Evolutionary conservation across 2,329 filamentous ascomycete species (phyloP).

Genomic region (Ceratocystiopsis minuta): DNA sequence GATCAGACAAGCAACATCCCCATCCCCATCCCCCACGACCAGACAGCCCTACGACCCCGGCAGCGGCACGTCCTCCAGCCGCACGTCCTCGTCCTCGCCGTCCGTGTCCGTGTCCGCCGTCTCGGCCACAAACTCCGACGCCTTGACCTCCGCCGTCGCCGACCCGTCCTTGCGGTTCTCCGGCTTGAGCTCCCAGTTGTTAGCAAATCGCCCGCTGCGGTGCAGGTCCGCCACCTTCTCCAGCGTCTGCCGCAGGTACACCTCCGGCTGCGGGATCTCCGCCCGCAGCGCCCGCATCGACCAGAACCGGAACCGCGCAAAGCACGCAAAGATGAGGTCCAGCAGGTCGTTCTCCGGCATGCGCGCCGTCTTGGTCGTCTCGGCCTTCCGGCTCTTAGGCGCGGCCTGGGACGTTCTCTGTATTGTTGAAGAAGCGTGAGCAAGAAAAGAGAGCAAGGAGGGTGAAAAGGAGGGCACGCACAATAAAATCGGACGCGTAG

Average conservation of each 20-base stretch:
- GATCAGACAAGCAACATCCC: no score
- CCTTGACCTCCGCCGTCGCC: constrained; percentile 32
- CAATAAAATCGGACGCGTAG: constrained; percentile 34
- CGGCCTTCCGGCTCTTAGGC: constrained; percentile 42
- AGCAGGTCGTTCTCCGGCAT: constrained; percentile 77
- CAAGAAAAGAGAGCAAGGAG: neutral
- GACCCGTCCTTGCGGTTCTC: constrained; percentile 41
- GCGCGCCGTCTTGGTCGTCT: constrained; percentile 65
- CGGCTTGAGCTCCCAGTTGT: constrained; percentile 64
- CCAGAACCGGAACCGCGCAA: constrained; percentile 81
- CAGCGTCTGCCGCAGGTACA: constrained; percentile 74
- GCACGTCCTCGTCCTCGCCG: constrained; percentile 43
- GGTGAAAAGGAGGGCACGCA: constrained; percentile 22
- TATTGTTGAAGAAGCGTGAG: no score
- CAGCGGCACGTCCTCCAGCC: constrained; percentile 61
- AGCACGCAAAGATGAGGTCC: constrained; percentile 68
- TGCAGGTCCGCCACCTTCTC: constrained; percentile 69
- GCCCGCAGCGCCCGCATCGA: constrained; percentile 73
- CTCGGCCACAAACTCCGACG: constrained; percentile 22
- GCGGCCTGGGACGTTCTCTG: constrained; percentile 34
- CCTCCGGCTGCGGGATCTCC: constrained; percentile 68
- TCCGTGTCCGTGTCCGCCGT: constrained; percentile 37
- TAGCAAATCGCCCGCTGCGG: constrained; percentile 68
- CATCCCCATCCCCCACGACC: no score
- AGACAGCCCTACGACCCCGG: neutral